Conservation (phyloP, 768 basidiomycete genomes). For the Auriculariales sp. region DNA sequence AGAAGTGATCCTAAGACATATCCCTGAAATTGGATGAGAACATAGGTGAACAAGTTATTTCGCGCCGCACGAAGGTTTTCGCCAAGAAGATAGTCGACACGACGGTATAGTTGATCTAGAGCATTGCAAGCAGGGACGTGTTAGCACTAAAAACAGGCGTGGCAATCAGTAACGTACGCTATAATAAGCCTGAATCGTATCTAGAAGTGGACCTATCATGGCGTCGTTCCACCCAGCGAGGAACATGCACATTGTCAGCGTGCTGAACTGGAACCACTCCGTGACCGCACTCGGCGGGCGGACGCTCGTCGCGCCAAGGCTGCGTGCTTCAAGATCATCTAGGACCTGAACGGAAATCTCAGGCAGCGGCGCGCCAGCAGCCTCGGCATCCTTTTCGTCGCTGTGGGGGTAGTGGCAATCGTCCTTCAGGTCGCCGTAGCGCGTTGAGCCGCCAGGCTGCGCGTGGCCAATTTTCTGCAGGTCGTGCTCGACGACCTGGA, state of each 20-base stretch:
- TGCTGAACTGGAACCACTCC: conserved; percentile 29
- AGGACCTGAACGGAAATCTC: no score
- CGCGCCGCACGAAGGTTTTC: background rate
- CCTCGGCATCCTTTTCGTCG: no score
- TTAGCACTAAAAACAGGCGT: background rate
- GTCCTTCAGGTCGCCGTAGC: no score
- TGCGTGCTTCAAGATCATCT: no score
- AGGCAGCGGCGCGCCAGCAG: no score
- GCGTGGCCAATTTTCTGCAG: no score
- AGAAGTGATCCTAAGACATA: conserved; percentile 3
- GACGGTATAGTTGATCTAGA: conserved; percentile 1
- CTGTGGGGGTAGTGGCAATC: no score
- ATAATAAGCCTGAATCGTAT: conserved; percentile 6
- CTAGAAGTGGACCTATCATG: conserved; percentile 3
- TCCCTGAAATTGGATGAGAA: conserved; percentile 1
- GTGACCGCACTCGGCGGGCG: background rate
- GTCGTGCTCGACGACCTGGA: no score
- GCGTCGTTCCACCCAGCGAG: conserved; percentile 63
- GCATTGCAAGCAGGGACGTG: no score
- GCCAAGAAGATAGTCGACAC: conserved; percentile 6
- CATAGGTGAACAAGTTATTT: background rate
- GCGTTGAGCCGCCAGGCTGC: no score
- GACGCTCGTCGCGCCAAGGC: no score
- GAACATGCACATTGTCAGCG: conserved; percentile 43
- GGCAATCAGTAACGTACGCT: background rate